Base-by-base conservation (phyloP, 129 eudicot species). In the Pseudognaphalium luteoalbum region DNA sequence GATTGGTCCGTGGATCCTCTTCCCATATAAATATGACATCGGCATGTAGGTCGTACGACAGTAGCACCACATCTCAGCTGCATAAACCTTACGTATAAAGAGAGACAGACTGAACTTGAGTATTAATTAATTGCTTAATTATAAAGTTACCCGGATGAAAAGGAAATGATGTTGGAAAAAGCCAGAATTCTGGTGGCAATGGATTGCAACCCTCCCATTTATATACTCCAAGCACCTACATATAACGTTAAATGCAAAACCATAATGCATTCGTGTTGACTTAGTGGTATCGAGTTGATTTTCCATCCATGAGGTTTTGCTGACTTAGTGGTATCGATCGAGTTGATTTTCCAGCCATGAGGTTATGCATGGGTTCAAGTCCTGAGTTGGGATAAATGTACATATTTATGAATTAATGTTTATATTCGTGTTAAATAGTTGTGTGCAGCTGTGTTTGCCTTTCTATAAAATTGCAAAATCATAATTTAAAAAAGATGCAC, bases 181-280 rank as follows among this genome's bases (percentile, higher is more conserved):
- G 83, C 88, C 86, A 87, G 15, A 87, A 83, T 66, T 89, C 96
- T 6, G 92, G 96, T 52, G 96, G 96, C 86, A 87, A 78, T 16
- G 92, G 96, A 66, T 89, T 89, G 80, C 85, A 74, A 35, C 96
- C 96, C 1, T 63, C 81, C 92, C 92, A 89, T 30, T 89, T 90
- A 73, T 66, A 87, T n/a, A 89, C 80, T 83, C 96, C 88, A 64
- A 79, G 81, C 7, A 88, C 84, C 91, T 88, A 67, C 14, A 60
- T 54, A 54, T 64, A 68, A 47, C 56, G 3, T 14, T 54, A 72
- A 33, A 68, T 39, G 0, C 4, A 11, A 50, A 16, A 14, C 17
- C 17, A 50, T 50, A 50, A 50, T 1, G 19, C 12, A 14, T 10
- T 50, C 37, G 7, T 5, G 37, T 34, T 34, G 37, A 34, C 37